Evolutionary conservation across 768 basidiomycete species (phyloP).

Genomic region (Suillus clintonianus): DNA sequence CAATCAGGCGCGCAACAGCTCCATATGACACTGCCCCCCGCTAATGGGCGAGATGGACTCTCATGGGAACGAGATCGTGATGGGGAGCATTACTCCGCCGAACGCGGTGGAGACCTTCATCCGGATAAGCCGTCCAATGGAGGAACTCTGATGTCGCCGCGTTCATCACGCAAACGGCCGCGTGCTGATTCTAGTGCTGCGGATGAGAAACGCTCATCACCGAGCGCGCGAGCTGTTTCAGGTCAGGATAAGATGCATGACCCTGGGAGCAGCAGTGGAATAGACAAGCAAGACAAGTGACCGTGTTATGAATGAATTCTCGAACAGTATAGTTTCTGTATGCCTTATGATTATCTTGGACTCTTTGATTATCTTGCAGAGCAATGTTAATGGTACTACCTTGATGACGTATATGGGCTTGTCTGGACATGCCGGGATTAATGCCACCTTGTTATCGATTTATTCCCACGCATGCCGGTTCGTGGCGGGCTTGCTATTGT

Average conservation of each 20-base stretch:
- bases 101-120: slow-evolving; percentile 17
- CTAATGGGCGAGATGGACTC: slow-evolving; percentile 25
- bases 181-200: slow-evolving; percentile 21
- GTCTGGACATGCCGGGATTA: slow-evolving; percentile 5
- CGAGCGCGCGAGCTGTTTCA: slow-evolving; percentile 16
- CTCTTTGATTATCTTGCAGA: not conserved
- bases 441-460: not conserved
- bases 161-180: slow-evolving; percentile 29
- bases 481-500: not conserved
- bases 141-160: slow-evolving; percentile 18
- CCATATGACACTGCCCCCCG: slow-evolving; percentile 30
- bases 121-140: slow-evolving; percentile 23
- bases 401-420: slow-evolving; percentile 2
- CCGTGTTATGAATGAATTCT: not conserved
- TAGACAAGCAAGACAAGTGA: slow-evolving; percentile 31
- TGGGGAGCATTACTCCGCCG: slow-evolving; percentile 30
- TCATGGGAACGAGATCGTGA: slow-evolving; percentile 35
- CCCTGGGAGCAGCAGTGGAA: slow-evolving; percentile 16
- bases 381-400: not conserved
- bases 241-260: slow-evolving; percentile 18
- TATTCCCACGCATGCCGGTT: not conserved
- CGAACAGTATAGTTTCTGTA: not conserved
- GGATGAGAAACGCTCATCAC: slow-evolving; percentile 18
- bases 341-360: slow-evolving; percentile 3
- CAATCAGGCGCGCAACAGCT: slow-evolving; percentile 25